These are phyloP conservation scores for sunflower (Helianthus annuus) DNA, from an alignment of 129 eudicot species.

Conservation along the genomic window DNA sequence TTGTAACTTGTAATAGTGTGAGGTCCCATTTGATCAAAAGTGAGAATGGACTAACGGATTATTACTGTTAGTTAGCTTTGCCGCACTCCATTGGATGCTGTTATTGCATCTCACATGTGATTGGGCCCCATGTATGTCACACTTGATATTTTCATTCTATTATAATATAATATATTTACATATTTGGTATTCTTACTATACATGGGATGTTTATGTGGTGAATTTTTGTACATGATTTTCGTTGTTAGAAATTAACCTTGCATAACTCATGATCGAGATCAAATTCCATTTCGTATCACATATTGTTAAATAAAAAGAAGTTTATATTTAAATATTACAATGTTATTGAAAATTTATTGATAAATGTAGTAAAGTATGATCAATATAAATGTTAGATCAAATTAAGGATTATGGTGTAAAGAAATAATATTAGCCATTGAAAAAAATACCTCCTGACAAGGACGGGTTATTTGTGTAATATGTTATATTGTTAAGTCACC, in stretches of 20 bases:
- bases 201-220: neutral
- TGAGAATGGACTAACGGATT: constrained; percentile 31
- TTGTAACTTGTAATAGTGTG: constrained; percentile 20
- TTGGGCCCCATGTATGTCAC: constrained; percentile 24
- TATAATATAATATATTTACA: neutral
- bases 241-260: neutral
- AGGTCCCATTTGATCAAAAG: constrained; percentile 34
- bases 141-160: neutral
- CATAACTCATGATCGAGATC: neutral
- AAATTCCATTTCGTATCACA: neutral
- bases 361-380: no score
- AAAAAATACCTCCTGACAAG: no score
- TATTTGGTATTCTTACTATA: neutral
- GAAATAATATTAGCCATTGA: no score
- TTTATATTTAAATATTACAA: neutral
- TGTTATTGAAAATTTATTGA: no score
- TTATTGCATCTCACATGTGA: constrained; percentile 29
- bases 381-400: no score
- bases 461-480: no score
- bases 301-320: neutral
- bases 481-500: no score
- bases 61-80: constrained; percentile 22
- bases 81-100: constrained; percentile 28
- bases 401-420: no score
- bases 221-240: neutral